Evolutionary conservation across 2,329 filamentous ascomycete genomes (phyloP), one percentile per base, ranked within the genome.

Genomic region (Trichoderma gracile): DNA sequence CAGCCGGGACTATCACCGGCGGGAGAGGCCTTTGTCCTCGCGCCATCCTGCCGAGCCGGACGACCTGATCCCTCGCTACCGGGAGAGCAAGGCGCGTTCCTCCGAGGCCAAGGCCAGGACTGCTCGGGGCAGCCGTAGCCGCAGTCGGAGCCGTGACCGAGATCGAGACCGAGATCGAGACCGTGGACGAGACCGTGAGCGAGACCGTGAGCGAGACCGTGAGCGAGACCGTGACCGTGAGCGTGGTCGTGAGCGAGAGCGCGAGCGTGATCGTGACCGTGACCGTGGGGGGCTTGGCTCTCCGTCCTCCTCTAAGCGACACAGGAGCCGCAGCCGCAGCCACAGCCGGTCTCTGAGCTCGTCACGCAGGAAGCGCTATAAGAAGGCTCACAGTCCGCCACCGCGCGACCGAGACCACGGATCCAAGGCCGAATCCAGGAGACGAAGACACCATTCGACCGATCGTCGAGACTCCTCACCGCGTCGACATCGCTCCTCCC

Each of bases 261-360:
- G 49, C 3, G 49, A 52, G 21, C 57, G 56, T n/a, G 56, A 49
- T 5, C 56, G 57, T 30, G 57, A 62, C 19, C 58, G 58, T 62
- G 58, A 54, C 60, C 73, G 73, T 62, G 72, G 69, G 50, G 72
- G 69, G 53, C 70, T 65, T 38, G 72, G 73, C 63, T 79, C 79
- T 3, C 75, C 78, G 33, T 71, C 76, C 25, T 76, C 78, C 6
- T 67, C 75, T 42, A 82, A 81, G 68, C 75, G 80, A 57, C 74
- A 76, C 54, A 75, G 80, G 64, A 81, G 76, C 64, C 75, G 76
- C 52, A 81, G 78, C 52, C 77, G 72, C 17, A 81, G 58, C 47
- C 47, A 75, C 57, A 81, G 78, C 54, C 77, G 71, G n/a, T 76
- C 80, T 2, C 71, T 75, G 23, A 74, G 73, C 3, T 70, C 71